A percentile compares a stretch with the other conserved stretches of the same genome.
These are phyloP conservation scores for Leishmania martiniquensis DNA, from an alignment of 208 protist genomes.

Conservation along the genomic window DNA sequence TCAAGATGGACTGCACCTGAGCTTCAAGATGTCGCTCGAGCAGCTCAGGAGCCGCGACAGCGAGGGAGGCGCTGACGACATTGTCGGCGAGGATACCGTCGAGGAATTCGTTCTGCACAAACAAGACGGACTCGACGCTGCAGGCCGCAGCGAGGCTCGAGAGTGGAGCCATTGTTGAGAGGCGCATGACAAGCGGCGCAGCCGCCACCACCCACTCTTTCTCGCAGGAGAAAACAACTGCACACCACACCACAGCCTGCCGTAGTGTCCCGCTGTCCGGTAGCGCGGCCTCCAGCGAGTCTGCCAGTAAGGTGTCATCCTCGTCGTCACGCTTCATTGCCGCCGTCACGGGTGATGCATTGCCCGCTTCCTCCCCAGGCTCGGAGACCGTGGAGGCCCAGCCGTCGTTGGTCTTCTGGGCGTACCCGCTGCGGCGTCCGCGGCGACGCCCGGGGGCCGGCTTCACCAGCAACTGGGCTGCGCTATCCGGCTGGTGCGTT, in stretches of 20 bases:
- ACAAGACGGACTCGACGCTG: conserved; percentile 36
- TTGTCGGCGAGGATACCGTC: conserved; percentile 36
- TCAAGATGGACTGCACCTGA: conserved; percentile 5
- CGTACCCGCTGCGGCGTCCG: not conserved
- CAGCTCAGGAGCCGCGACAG: not conserved
- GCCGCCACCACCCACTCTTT: conserved; percentile 9
- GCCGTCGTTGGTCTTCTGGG: not conserved
- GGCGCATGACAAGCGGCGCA: conserved; percentile 11
- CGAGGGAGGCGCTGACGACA: not conserved
- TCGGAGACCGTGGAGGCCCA: not conserved
- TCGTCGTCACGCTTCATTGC: not conserved
- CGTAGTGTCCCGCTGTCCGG: conserved; percentile 33
- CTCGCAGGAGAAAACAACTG: conserved; percentile 32
- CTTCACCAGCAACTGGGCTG: conserved; percentile 17
- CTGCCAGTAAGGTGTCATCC: conserved; percentile 1
- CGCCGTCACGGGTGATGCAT: not conserved
- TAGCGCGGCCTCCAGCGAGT: conserved; percentile 26
- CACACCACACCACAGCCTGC: conserved; percentile 25
- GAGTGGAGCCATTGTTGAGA: not conserved
- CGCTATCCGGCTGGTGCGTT: conserved; percentile 15
- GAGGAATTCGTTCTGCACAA: conserved; percentile 40
- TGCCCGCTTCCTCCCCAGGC: not conserved
- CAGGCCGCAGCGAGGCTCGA: not conserved
- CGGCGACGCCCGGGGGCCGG: conserved; percentile 12
- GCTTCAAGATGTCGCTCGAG: not conserved